These are phyloP conservation scores for Mucor mucedo DNA, from an alignment of 371 early-diverging fungal species.

Conservation along the genomic window DNA sequence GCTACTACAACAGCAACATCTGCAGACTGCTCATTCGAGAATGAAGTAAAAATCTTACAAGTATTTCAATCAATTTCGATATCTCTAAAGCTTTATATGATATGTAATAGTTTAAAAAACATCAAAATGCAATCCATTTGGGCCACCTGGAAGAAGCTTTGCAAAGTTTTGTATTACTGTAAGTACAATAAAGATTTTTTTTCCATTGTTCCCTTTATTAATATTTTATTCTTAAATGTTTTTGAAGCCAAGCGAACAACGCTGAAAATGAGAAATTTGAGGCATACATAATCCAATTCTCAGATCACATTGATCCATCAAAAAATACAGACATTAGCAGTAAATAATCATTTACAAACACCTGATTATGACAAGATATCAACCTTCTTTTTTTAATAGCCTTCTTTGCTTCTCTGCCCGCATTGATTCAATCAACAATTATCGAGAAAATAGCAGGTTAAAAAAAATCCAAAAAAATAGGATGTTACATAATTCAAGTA, in stretches of 20 bases:
- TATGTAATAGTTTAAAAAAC: constrained; percentile 14
- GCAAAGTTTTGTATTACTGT: constrained; percentile 23
- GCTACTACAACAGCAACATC: not conserved
- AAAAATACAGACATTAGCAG: constrained; percentile 41
- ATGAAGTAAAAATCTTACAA: constrained; percentile 1
- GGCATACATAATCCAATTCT: constrained; percentile 37
- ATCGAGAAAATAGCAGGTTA: constrained; percentile 41
- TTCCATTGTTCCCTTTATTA: not conserved
- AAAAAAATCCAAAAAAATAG: not conserved
- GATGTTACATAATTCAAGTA: not conserved
- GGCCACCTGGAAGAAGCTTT: constrained; percentile 24
- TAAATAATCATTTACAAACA: constrained; percentile 12
- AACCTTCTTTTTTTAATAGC: constrained; percentile 17
- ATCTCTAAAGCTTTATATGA: not conserved
- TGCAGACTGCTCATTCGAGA: not conserved
- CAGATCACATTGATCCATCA: constrained; percentile 44
- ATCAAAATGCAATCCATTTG: constrained; percentile 12
- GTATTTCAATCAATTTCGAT: not conserved
- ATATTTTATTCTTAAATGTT: not conserved
- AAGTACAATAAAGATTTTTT: constrained; percentile 2
- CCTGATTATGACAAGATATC: not conserved
- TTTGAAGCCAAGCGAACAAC: constrained; percentile 38
- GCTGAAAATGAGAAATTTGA: constrained; percentile 36
- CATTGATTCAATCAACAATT: constrained; percentile 41
- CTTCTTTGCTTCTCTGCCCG: constrained; percentile 43